phyloP scores from a whole-genome alignment of 1,139 yeast genomes.

The Pichia sp. region DNA sequence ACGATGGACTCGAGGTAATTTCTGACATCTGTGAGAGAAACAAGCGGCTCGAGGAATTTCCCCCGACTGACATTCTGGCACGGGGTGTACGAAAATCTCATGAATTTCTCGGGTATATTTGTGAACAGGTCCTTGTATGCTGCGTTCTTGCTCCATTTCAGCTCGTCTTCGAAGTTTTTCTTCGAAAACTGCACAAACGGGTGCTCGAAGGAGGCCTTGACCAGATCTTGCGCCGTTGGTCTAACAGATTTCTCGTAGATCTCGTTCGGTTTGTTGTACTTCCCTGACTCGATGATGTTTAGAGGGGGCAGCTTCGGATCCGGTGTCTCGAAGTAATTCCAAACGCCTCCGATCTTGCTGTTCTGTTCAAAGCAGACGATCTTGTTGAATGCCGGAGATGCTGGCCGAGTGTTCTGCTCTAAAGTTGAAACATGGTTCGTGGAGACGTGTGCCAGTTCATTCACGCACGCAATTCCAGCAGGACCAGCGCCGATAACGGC shows the following conservation, averaged over 20 bases:
- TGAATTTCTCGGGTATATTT: slow-evolving; percentile 44
- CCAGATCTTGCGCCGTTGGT: slow-evolving; percentile 4
- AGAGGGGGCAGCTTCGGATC: slow-evolving; percentile 31
- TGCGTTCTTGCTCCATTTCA: slow-evolving; percentile 24
- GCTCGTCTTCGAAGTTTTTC: slow-evolving; percentile 12
- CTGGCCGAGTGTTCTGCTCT: slow-evolving; percentile 20
- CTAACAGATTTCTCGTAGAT: slow-evolving; percentile 17
- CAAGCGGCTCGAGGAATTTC: slow-evolving; percentile 28
- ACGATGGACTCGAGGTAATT: slow-evolving; percentile 32
- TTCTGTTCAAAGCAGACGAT: slow-evolving; percentile 42
- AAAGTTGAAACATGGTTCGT: slow-evolving; percentile 14
- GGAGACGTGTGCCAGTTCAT: slow-evolving; percentile 31
- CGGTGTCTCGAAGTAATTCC: slow-evolving; percentile 30
- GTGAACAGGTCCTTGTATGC: slow-evolving; percentile 44
- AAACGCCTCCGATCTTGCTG: slow-evolving; percentile 42
- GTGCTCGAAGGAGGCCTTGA: slow-evolving; percentile 8
- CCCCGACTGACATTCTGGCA: slow-evolving; percentile 9
- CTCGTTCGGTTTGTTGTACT: slow-evolving; percentile 14
- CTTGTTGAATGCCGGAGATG: slow-evolving; percentile 33
- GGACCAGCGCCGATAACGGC: slow-evolving; percentile 56
- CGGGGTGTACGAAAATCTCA: slow-evolving; percentile 38
- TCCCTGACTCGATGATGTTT: slow-evolving; percentile 3
- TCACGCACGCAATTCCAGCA: slow-evolving; percentile 44
- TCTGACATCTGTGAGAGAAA: slow-evolving; percentile 34
- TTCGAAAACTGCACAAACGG: slow-evolving; percentile 13